Conservation (phyloP, 495 filamentous ascomycete genomes). For the Penicillium mononematosum region DNA sequence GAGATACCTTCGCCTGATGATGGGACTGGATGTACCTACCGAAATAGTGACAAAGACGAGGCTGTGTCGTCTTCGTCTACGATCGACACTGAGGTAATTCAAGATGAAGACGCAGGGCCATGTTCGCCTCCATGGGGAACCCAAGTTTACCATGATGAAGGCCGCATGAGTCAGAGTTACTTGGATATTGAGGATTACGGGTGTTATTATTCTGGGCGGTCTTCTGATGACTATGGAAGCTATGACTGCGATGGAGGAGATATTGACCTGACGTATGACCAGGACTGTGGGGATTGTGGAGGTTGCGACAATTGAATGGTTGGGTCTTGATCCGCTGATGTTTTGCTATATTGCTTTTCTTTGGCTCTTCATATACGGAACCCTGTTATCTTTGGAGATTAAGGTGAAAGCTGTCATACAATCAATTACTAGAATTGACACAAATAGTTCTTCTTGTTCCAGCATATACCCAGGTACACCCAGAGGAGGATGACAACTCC, state of each 20-base stretch:
- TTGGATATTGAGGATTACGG: background rate
- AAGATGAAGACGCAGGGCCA: background rate
- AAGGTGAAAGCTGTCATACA: background rate
- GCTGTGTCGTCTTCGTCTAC: background rate
- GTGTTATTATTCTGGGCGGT: background rate
- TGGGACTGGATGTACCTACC: background rate
- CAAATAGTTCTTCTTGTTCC: background rate
- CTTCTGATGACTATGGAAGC: background rate
- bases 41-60: background rate
- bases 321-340: background rate
- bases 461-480: too few species aligned
- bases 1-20: background rate
- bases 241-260: background rate
- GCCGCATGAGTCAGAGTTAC: background rate
- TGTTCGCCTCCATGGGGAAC: background rate
- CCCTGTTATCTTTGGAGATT: background rate
- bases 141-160: background rate
- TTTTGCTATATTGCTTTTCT: background rate
- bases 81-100: background rate
- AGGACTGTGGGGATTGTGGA: background rate
- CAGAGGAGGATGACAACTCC: too few species aligned
- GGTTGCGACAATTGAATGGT: background rate
- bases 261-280: background rate
- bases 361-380: background rate
- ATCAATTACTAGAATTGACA: background rate